Percentiles rank a stretch among this genome's conserved stretches.
These are phyloP conservation scores for Mortierella sp. DNA, from an alignment of 371 early-diverging fungal species.

Conservation along the genomic window DNA sequence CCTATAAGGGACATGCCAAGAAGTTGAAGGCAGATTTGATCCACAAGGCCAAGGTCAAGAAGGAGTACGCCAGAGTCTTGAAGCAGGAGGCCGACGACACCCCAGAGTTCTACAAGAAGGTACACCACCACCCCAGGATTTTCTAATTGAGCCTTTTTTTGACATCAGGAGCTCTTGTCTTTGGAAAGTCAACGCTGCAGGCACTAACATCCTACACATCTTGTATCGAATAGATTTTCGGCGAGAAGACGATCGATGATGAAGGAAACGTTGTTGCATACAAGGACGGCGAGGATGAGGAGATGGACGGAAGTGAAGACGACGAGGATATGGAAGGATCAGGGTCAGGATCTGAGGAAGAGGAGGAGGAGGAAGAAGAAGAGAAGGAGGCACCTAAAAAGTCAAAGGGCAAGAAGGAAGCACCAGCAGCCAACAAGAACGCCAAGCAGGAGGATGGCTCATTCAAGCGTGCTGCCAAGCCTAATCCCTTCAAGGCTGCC, in stretches of 20 bases:
- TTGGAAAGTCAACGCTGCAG: background rate
- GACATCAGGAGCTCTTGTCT: background rate
- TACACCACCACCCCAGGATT: background rate
- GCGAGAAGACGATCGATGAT: constrained; percentile 71
- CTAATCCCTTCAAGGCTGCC: constrained; percentile 73
- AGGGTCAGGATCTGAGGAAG: constrained; percentile 26
- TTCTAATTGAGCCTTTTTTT: background rate
- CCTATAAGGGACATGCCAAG: constrained; percentile 58
- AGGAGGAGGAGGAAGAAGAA: constrained; percentile 28
- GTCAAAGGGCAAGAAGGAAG: constrained; percentile 32
- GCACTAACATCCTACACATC: background rate
- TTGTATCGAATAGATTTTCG: constrained; percentile 64
- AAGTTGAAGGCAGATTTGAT: constrained; percentile 70
- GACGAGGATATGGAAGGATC: constrained; percentile 45
- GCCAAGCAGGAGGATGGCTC: constrained; percentile 49
- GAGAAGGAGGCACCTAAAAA: constrained; percentile 27
- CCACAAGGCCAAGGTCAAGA: constrained; percentile 74
- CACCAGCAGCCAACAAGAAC: constrained; percentile 21
- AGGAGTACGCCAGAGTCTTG: constrained; percentile 67
- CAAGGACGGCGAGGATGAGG: constrained; percentile 49
- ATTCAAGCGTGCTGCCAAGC: constrained; percentile 59
- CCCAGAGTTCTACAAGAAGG: constrained; percentile 58
- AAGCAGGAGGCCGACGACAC: constrained; percentile 48
- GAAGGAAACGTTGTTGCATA: constrained; percentile 70
- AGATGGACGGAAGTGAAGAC: constrained; percentile 44